Percentiles rank a stretch among this genome's conserved stretches.
These are phyloP conservation scores for Blastocystis sp. DNA, from an alignment of 352 stramenopile genomes.

Conservation along the genomic window DNA sequence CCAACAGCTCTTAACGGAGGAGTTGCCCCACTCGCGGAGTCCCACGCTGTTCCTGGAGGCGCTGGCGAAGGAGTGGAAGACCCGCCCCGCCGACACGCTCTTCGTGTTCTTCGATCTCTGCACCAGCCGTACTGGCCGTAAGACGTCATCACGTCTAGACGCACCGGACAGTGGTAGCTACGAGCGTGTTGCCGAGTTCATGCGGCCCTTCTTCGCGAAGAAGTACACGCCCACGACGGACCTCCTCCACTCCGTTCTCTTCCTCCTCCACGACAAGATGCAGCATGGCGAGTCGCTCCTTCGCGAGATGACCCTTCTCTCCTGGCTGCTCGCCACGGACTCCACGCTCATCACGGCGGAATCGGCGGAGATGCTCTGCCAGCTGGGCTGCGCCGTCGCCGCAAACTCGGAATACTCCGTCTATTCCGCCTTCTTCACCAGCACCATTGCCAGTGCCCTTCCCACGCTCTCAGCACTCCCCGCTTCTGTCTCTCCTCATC, in stretches of 20 bases:
- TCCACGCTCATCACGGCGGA: neutral
- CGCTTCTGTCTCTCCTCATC: neutral
- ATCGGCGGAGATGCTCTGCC: neutral
- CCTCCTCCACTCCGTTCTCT: neutral
- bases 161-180: neutral
- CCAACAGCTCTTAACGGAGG: neutral
- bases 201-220: neutral
- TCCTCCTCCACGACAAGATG: neutral
- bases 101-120: neutral
- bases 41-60: neutral
- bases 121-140: neutral
- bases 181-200: neutral
- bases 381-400: neutral
- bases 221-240: neutral
- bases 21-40: neutral
- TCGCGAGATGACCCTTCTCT: neutral
- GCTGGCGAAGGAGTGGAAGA: neutral
- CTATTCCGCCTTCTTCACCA: neutral
- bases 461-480: neutral
- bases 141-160: neutral
- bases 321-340: neutral
- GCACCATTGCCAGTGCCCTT: neutral
- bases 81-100: neutral
- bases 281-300: neutral
- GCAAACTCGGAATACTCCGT: neutral